phyloP scores from a whole-genome alignment of 768 basidiomycete genomes.

The Erythrobasidium yunnanense region DNA sequence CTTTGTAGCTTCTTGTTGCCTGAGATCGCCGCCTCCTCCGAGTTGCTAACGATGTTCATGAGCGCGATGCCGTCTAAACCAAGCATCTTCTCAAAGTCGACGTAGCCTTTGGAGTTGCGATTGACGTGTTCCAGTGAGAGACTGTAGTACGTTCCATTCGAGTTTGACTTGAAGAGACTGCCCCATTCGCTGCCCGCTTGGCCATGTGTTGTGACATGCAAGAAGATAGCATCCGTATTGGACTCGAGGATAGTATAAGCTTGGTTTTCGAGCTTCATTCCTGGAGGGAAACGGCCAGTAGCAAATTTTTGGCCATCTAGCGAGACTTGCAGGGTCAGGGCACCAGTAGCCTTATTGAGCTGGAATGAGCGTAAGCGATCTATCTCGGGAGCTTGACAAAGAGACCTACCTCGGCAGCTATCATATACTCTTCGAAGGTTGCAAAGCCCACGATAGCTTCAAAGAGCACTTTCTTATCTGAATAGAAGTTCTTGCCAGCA shows the following conservation, averaged over 20 bases:
- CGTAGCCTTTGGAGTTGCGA: slow-evolving; percentile 72
- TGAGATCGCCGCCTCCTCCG: slow-evolving; percentile 59
- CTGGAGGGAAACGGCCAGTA: slow-evolving; percentile 76
- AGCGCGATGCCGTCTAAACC: slow-evolving; percentile 92
- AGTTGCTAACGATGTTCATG: slow-evolving; percentile 77
- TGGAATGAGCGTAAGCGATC: slow-evolving; percentile 36
- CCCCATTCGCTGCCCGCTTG: slow-evolving; percentile 68
- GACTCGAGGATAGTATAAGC: slow-evolving; percentile 93
- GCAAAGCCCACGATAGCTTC: slow-evolving; percentile 85
- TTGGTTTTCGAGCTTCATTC: slow-evolving; percentile 78
- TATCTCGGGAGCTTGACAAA: neutral
- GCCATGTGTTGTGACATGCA: slow-evolving; percentile 88
- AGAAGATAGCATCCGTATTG: slow-evolving; percentile 79
- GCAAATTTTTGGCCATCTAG: slow-evolving; percentile 79
- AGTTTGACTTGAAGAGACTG: slow-evolving; percentile 87
- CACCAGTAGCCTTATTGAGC: slow-evolving; percentile 47
- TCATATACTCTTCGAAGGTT: slow-evolving; percentile 89
- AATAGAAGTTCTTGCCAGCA: slow-evolving; percentile 62
- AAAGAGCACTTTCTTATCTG: slow-evolving; percentile 63
- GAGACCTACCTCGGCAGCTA: slow-evolving; percentile 73
- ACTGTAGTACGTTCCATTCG: slow-evolving; percentile 93
- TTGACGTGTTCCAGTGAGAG: slow-evolving; percentile 76
- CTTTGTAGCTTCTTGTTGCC: slow-evolving; percentile 67
- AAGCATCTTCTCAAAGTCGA: slow-evolving; percentile 96
- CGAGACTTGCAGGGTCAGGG: slow-evolving; percentile 68